These are phyloP conservation scores for Lasiosphaeris hirsuta DNA, from an alignment of 495 filamentous ascomycete genomes.

Conservation along the genomic window DNA sequence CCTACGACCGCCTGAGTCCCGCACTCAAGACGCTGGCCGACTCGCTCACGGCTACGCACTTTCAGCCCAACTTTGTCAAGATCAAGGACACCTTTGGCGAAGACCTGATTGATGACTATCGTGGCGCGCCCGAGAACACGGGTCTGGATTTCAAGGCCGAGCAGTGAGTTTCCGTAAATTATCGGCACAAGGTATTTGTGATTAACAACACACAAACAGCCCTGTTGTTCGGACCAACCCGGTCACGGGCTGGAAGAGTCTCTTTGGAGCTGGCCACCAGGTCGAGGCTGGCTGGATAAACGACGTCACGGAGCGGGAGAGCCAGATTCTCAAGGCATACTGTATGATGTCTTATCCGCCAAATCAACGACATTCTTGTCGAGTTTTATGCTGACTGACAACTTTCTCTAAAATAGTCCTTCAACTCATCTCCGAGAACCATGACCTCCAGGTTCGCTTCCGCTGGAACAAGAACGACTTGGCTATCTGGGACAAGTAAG, in stretches of 20 bases:
- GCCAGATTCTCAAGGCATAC: conserved; percentile 54
- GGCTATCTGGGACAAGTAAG: conserved; percentile 66
- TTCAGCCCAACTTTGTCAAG: conserved; percentile 55
- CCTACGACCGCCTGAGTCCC: conserved; percentile 64
- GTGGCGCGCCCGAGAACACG: conserved; percentile 63
- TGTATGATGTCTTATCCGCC: conserved; percentile 35
- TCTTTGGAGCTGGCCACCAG: conserved; percentile 56
- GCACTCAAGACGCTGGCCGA: conserved; percentile 63
- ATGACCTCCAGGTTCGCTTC: conserved; percentile 68
- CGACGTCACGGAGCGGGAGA: conserved; percentile 60
- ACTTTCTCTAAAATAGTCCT: conserved; percentile 36
- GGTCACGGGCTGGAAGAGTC: conserved; percentile 68
- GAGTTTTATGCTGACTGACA: not conserved
- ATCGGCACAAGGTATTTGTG: not conserved
- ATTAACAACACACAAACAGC: conserved; percentile 46
- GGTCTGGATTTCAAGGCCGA: conserved; percentile 57
- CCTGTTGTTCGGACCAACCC: conserved; percentile 71
- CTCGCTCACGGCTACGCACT: conserved; percentile 60
- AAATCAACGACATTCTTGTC: not conserved
- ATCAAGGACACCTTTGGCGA: conserved; percentile 53
- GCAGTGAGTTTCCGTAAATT: conserved; percentile 39
- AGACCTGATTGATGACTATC: conserved; percentile 51
- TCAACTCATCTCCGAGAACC: conserved; percentile 62
- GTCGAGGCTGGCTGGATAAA: conserved; percentile 60
- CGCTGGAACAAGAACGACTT: conserved; percentile 60